Percentiles rank a stretch among this genome's conserved stretches.
Conservation (phyloP, 192 early-diverging fungal species). For the Oehlia diaphana region DNA sequence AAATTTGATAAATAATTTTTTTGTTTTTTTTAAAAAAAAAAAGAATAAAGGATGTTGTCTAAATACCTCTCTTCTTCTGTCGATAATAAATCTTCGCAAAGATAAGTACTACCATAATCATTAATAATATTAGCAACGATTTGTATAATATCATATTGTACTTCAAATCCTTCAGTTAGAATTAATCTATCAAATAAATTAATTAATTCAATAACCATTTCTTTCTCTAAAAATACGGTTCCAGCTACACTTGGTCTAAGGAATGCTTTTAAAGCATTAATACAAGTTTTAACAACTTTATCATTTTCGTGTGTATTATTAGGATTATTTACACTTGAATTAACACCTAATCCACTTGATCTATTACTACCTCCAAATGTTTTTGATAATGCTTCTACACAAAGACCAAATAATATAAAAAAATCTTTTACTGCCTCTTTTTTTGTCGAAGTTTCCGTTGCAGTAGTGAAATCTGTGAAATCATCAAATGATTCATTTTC, state of each 20-base stretch:
- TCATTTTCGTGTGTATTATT: slow-evolving; percentile 36
- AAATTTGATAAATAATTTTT: background rate
- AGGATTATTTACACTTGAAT: background rate
- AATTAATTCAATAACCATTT: slow-evolving; percentile 67
- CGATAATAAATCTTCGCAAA: slow-evolving; percentile 42
- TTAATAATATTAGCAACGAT: slow-evolving; percentile 51
- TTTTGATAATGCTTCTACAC: slow-evolving; percentile 58
- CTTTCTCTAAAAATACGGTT: slow-evolving; percentile 42
- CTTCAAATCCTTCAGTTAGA: slow-evolving; percentile 50
- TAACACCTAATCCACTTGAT: slow-evolving; percentile 33
- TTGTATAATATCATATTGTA: slow-evolving; percentile 20
- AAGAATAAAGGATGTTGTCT: too few relatives aligned
- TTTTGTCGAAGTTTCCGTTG: background rate
- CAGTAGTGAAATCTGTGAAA: background rate
- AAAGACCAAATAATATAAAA: slow-evolving; percentile 71
- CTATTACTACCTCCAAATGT: slow-evolving; percentile 37
- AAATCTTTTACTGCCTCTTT: slow-evolving; percentile 45
- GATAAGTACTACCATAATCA: slow-evolving; percentile 36
- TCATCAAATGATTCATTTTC: background rate
- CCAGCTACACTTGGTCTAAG: slow-evolving; percentile 46
- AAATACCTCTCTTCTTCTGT: background rate
- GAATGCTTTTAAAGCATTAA: slow-evolving; percentile 56
- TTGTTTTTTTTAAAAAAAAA: background rate
- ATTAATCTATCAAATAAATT: slow-evolving; percentile 69
- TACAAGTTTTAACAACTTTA: slow-evolving; percentile 46